Evolutionary conservation across 768 basidiomycete genomes (phyloP).

Genomic region (Lentinus brumalis): DNA sequence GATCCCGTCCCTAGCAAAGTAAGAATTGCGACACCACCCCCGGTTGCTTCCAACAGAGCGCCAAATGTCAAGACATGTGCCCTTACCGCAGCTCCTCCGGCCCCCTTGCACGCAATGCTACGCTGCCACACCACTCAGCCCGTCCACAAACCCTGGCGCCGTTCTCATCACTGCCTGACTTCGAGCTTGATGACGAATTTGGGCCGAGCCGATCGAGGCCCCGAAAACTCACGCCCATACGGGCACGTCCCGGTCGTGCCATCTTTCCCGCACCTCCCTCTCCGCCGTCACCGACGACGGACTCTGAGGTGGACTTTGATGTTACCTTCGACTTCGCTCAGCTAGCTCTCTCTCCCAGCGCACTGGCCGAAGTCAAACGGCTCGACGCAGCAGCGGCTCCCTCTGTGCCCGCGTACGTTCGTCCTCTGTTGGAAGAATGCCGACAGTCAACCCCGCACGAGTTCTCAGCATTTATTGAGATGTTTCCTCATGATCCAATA

Average conservation of each 20-base stretch:
- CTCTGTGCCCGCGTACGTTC: conserved; percentile 54
- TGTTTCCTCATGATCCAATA: conserved; percentile 74
- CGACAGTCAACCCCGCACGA: conserved; percentile 68
- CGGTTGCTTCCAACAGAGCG: too few species aligned
- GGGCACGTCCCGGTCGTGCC: conserved; percentile 40
- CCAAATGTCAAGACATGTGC: too few species aligned
- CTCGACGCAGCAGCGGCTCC: conserved; percentile 21
- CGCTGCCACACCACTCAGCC: conserved; percentile 1
- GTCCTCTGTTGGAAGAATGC: conserved; percentile 71
- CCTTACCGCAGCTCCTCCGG: neutral
- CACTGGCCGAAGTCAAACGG: conserved; percentile 13
- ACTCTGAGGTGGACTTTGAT: conserved; percentile 53
- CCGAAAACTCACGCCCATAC: conserved; percentile 74
- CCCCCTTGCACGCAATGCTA: neutral
- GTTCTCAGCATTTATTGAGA: conserved; percentile 81
- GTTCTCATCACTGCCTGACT: conserved; percentile 9
- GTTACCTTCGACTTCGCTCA: conserved; percentile 51
- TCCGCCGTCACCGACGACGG: conserved; percentile 57
- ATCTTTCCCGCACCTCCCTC: conserved; percentile 42
- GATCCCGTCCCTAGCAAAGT: neutral
- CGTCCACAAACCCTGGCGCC: neutral
- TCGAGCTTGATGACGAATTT: neutral
- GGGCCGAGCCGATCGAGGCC: conserved; percentile 36
- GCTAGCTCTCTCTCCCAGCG: conserved; percentile 38
- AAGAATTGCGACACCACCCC: too few species aligned